Percentiles rank a stretch among this genome's conserved stretches.
These are phyloP conservation scores for Eutypella sp. DNA, from an alignment of 2,329 filamentous ascomycete species.

Conservation along the genomic window DNA sequence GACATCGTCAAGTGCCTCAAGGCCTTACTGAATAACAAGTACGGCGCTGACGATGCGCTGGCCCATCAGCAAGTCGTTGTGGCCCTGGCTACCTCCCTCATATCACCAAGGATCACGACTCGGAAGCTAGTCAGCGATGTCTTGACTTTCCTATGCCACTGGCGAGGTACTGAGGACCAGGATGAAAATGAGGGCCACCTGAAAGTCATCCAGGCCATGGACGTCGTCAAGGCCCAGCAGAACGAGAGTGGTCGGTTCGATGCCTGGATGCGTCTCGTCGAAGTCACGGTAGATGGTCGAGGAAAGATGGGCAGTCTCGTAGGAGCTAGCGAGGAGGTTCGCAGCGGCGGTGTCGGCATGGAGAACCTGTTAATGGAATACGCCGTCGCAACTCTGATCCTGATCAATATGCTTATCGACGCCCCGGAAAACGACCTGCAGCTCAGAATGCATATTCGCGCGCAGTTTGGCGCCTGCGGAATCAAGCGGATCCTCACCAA, in stretches of 20 bases:
- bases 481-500: conserved; percentile 91
- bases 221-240: conserved; percentile 81
- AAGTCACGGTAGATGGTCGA: conserved; percentile 92
- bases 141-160: conserved; percentile 91
- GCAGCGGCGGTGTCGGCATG: conserved; percentile 95
- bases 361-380: conserved; percentile 99
- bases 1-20: conserved; percentile 98
- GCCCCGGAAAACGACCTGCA: conserved; percentile 85
- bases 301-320: conserved; percentile 99
- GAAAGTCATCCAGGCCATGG: conserved; percentile 90
- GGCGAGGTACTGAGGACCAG: conserved; percentile 40
- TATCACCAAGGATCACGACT: conserved; percentile 84
- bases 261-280: conserved; percentile 96
- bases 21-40: conserved; percentile 98
- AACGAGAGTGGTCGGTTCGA: conserved; percentile 95
- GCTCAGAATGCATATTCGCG: conserved; percentile 86
- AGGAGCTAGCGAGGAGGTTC: conserved; percentile 91
- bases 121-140: conserved; percentile 95
- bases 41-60: conserved; percentile 92
- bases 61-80: conserved; percentile 85
- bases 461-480: conserved; percentile 92
- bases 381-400: conserved; percentile 85
- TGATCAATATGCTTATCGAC: conserved; percentile 96
- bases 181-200: conserved; percentile 79
- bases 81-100: conserved; percentile 78